Percentiles rank a stretch among this genome's conserved stretches.
Conservation (phyloP, 441 rosid species). For the Croton setiger region DNA sequence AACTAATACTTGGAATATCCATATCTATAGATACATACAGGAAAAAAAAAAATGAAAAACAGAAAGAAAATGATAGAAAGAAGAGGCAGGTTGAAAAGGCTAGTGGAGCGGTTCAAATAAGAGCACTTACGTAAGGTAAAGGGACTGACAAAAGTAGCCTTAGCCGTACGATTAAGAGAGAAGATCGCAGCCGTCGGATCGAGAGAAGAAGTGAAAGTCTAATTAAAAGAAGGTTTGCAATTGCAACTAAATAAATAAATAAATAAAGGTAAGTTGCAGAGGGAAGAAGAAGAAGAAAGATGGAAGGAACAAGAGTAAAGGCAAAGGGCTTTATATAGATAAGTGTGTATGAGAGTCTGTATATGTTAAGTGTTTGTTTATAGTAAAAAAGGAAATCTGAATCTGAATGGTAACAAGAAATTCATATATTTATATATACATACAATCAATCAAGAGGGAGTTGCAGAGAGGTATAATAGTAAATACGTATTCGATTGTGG, state of each 20-base stretch:
- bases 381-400: slow-evolving; percentile 18
- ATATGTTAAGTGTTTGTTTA: background rate
- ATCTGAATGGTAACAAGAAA: slow-evolving; percentile 5
- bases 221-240: no score
- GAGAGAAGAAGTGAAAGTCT: background rate
- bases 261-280: background rate
- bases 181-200: slow-evolving; percentile 43
- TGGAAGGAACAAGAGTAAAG: no score
- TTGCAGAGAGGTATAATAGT: background rate
- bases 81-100: slow-evolving; percentile 21
- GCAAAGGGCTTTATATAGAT: background rate
- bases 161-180: slow-evolving; percentile 32
- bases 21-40: background rate
- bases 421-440: background rate
- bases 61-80: background rate
- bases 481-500: background rate
- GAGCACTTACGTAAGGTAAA: slow-evolving; percentile 26
- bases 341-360: background rate
- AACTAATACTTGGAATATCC: no score
- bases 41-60: background rate
- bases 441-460: background rate
- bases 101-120: background rate
- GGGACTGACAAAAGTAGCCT: slow-evolving; percentile 19
- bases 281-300: background rate
- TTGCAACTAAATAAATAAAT: no score